phyloP scores from a whole-genome alignment of 2,329 filamentous ascomycete species.

The Hypoxylon sp. region DNA sequence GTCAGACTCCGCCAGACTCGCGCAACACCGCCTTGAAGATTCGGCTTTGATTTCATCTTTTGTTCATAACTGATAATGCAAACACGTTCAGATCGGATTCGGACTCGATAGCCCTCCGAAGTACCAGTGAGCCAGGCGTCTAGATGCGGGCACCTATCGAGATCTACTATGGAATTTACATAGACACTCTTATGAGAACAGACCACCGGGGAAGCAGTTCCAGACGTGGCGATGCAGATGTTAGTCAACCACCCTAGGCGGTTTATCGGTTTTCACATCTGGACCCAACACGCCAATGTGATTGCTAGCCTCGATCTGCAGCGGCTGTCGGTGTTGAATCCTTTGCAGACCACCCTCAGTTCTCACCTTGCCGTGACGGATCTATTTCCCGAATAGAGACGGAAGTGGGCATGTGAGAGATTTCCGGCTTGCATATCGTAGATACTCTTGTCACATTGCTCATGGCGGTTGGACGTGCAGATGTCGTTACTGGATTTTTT shows the following conservation, averaged over 20 bases:
- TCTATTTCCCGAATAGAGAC: conserved; percentile 39
- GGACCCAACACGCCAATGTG: conserved; percentile 28
- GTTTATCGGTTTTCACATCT: conserved; percentile 22
- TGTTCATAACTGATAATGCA: conserved; percentile 12
- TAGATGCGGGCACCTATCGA: conserved; percentile 36
- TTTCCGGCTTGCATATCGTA: conserved; percentile 33
- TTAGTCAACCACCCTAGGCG: conserved; percentile 18
- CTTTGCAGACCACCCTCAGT: conserved; percentile 21
- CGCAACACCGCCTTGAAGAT: conserved; percentile 30
- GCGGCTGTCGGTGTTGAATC: conserved; percentile 40
- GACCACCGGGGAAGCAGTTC: conserved; percentile 9
- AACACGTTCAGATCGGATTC: conserved; percentile 3
- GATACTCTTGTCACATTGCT: conserved; percentile 25
- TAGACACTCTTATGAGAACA: conserved; percentile 11
- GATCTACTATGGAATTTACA: conserved; percentile 18
- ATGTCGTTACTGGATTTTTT: conserved; percentile 15
- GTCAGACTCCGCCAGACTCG: conserved; percentile 36
- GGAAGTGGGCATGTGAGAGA: conserved; percentile 32
- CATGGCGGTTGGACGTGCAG: conserved; percentile 28
- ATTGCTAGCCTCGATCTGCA: conserved; percentile 36
- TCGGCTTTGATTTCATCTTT: conserved; percentile 22
- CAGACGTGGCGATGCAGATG: conserved; percentile 39
- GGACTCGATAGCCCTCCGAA: conserved; percentile 3
- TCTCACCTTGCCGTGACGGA: conserved; percentile 33
- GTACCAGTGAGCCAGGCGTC: background rate